Evolutionary conservation across 2,329 filamentous ascomycete species (phyloP).

Genomic region (Trichothecium roseum): DNA sequence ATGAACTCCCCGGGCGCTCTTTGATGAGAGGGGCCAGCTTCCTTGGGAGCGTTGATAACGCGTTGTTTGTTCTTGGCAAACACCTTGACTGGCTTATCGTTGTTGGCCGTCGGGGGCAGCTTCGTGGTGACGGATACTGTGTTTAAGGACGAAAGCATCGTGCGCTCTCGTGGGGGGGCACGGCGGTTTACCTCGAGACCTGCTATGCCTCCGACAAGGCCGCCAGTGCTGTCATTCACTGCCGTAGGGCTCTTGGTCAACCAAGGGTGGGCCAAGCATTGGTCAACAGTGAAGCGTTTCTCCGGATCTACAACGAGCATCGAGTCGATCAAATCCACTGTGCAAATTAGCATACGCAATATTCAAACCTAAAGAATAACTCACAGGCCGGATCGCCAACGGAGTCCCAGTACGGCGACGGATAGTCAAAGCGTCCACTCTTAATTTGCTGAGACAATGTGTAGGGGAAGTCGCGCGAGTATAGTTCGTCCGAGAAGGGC

Average conservation of each 20-base stretch:
- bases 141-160: constrained; percentile 73
- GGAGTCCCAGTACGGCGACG: constrained; percentile 77
- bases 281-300: constrained; percentile 75
- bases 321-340: constrained; percentile 79
- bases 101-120: constrained; percentile 44
- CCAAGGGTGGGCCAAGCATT: constrained; percentile 90
- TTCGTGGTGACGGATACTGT: constrained; percentile 46
- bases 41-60: constrained; percentile 32
- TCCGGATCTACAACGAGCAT: constrained; percentile 89
- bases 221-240: constrained; percentile 79
- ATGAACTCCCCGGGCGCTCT: constrained; percentile 69
- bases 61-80: constrained; percentile 57
- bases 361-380: constrained; percentile 12
- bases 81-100: constrained; percentile 57
- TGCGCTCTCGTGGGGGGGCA: constrained; percentile 72
- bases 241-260: constrained; percentile 51
- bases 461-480: constrained; percentile 71
- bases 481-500: constrained; percentile 91
- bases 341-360: constrained; percentile 3
- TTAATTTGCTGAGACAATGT: constrained; percentile 84
- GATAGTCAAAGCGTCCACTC: constrained; percentile 82
- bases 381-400: constrained; percentile 57
- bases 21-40: constrained; percentile 56
- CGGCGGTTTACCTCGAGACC: constrained; percentile 75
- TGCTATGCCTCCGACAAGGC: constrained; percentile 77